A percentile compares a stretch with the other conserved stretches of the same genome.
Conservation (phyloP, 352 stramenopile species). For the Phytophthora idaei region DNA sequence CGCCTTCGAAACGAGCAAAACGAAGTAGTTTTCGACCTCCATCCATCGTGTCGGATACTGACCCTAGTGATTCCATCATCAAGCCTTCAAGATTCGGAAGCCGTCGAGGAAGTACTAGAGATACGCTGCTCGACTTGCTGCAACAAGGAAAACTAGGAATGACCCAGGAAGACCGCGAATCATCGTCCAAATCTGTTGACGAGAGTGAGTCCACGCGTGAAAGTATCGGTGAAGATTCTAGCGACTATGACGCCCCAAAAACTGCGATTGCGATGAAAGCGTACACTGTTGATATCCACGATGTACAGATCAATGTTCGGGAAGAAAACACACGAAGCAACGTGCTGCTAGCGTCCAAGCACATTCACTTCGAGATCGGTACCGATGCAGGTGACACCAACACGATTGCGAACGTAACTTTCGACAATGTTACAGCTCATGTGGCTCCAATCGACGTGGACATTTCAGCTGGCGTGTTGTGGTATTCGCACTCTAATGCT, state of each 20-base stretch:
- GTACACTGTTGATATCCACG: slow-evolving; percentile 79
- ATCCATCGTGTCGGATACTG: slow-evolving; percentile 13
- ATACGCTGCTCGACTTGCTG: slow-evolving; percentile 72
- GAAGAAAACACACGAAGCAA: slow-evolving; percentile 73
- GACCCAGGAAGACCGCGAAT: slow-evolving; percentile 26
- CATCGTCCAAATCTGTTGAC: slow-evolving; percentile 17
- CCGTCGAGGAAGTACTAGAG: slow-evolving; percentile 54
- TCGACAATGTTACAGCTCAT: slow-evolving; percentile 73
- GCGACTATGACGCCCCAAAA: slow-evolving; percentile 26
- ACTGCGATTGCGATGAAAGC: slow-evolving; percentile 59
- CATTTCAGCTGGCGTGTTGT: slow-evolving; percentile 69
- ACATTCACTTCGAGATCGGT: slow-evolving; percentile 79
- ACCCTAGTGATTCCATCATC: background rate
- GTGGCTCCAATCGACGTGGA: slow-evolving; percentile 80
- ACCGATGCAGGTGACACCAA: slow-evolving; percentile 49
- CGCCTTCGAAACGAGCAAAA: slow-evolving; percentile 20
- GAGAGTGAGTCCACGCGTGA: slow-evolving; percentile 17
- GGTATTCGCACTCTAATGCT: slow-evolving; percentile 56
- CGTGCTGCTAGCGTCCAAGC: slow-evolving; percentile 71
- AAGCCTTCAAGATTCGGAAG: slow-evolving; percentile 8
- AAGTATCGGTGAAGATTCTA: slow-evolving; percentile 21
- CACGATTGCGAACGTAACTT: slow-evolving; percentile 63
- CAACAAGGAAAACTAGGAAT: slow-evolving; percentile 77
- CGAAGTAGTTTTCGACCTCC: slow-evolving; percentile 27
- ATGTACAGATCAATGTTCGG: slow-evolving; percentile 80